phyloP scores from a whole-genome alignment of 805 yeast genomes.

The Peterozyma toletana region DNA sequence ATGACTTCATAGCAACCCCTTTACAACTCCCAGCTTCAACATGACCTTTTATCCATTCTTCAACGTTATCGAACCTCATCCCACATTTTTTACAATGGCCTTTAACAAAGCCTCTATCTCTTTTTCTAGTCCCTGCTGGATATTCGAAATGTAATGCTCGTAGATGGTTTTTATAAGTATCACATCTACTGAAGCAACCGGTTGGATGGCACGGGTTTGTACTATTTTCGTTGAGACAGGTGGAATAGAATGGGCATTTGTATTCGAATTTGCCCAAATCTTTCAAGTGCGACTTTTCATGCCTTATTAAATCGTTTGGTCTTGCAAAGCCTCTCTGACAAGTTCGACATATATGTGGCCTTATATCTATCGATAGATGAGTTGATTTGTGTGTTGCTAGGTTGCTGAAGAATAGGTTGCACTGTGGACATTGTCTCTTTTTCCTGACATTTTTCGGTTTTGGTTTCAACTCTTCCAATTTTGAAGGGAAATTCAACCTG shows the following conservation, averaged over 20 bases:
- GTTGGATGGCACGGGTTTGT: slow-evolving; percentile 56
- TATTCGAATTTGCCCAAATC: slow-evolving; percentile 63
- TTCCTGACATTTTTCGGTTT: slow-evolving; percentile 15
- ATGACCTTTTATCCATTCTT: slow-evolving; percentile 73
- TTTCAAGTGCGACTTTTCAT: slow-evolving; percentile 79
- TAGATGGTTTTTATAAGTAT: slow-evolving; percentile 85
- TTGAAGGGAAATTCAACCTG: neutral
- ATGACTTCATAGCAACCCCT: no score
- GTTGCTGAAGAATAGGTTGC: slow-evolving; percentile 55
- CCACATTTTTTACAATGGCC: slow-evolving; percentile 83
- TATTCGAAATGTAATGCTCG: slow-evolving; percentile 86
- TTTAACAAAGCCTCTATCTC: slow-evolving; percentile 55
- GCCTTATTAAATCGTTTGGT: slow-evolving; percentile 80
- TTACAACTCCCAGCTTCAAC: slow-evolving; percentile 20
- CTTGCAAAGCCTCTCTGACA: slow-evolving; percentile 85
- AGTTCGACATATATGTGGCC: slow-evolving; percentile 73
- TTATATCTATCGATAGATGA: slow-evolving; percentile 60
- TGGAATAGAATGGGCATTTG: slow-evolving; percentile 65
- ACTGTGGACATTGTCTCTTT: slow-evolving; percentile 28
- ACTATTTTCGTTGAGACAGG: neutral
- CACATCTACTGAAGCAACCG: slow-evolving; percentile 85
- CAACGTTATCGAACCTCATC: slow-evolving; percentile 55
- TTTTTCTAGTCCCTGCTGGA: slow-evolving; percentile 80
- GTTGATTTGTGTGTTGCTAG: slow-evolving; percentile 79
- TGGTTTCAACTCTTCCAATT: neutral